Percentiles rank a stretch among this genome's conserved stretches.
phyloP scores from a whole-genome alignment of 192 early-diverging fungal genomes.

The Backusella macrospora region DNA sequence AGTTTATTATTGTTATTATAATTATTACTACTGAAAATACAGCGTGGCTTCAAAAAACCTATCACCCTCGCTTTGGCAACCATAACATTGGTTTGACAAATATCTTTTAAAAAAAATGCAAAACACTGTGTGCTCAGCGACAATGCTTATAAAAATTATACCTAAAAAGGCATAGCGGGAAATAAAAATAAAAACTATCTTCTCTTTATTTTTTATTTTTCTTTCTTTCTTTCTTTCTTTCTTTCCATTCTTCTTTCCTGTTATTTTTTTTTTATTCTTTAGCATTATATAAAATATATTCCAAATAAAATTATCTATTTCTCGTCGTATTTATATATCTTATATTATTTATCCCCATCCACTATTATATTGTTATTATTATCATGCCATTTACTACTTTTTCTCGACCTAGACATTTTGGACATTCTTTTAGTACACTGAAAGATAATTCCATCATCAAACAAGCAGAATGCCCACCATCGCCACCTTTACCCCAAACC shows the following conservation, averaged over 20 bases:
- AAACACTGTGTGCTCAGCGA: not conserved
- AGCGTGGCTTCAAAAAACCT: too few relatives aligned
- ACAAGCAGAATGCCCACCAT: not conserved
- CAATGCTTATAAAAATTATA: slow-evolving; percentile 4
- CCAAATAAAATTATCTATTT: not conserved
- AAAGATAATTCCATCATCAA: not conserved
- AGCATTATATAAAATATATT: not conserved
- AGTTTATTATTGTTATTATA: too few relatives aligned
- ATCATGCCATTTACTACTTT: slow-evolving; percentile 14
- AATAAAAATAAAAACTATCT: not conserved
- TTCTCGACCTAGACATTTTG: slow-evolving; percentile 5
- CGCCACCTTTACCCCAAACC: not conserved
- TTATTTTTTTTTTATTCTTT: not conserved
- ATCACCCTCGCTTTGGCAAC: too few relatives aligned
- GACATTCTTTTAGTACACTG: not conserved
- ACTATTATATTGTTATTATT: not conserved
- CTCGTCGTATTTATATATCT: not conserved
- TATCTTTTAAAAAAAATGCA: not conserved
- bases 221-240: not conserved
- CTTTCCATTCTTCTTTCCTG: not conserved
- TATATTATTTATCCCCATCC: not conserved
- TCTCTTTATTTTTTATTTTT: not conserved
- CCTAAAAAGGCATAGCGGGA: slow-evolving; percentile 2
- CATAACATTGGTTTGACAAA: too few relatives aligned
- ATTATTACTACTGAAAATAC: too few relatives aligned